A percentile compares a stretch with the other conserved stretches of the same genome.
Conservation (phyloP, 2,329 filamentous ascomycete genomes). For the Cladorrhinum sp. region DNA sequence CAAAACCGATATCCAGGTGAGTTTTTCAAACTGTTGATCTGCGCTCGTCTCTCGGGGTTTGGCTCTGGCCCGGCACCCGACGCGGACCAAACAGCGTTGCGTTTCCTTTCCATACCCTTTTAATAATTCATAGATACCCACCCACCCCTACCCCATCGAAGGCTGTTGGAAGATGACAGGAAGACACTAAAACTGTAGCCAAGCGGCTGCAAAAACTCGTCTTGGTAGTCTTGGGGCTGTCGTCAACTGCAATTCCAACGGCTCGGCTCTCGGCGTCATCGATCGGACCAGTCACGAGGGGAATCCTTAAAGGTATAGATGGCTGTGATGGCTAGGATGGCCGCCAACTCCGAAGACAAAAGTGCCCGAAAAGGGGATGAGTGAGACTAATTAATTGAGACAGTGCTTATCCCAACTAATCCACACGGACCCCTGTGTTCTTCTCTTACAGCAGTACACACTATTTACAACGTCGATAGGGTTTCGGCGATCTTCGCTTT, state of each 20-base stretch:
- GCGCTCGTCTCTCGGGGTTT: conserved; percentile 1
- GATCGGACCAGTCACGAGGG: not conserved
- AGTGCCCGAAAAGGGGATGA: not conserved
- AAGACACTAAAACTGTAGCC: not conserved
- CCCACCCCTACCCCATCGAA: not conserved
- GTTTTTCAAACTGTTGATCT: not conserved
- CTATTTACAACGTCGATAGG: not conserved
- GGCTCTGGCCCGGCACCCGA: conserved; percentile 2
- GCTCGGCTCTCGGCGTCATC: not conserved
- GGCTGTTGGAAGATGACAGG: not conserved
- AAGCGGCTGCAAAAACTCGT: not conserved
- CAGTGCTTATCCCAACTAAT: not conserved
- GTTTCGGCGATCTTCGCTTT: not conserved
- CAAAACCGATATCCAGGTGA: not conserved
- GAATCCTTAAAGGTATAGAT: not conserved
- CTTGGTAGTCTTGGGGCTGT: not conserved
- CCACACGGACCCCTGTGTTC: not conserved
- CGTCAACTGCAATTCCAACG: not conserved
- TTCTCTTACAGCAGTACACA: no score
- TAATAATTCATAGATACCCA: not conserved
- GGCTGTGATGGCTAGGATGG: not conserved
- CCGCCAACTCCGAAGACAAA: conserved; percentile 1
- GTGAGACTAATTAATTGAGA: not conserved
- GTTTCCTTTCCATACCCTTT: not conserved
- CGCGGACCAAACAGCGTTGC: conserved; percentile 4